Evolutionary conservation across 73 alveolate species (phyloP).

Genomic region (Paramecium sexaurelia): DNA sequence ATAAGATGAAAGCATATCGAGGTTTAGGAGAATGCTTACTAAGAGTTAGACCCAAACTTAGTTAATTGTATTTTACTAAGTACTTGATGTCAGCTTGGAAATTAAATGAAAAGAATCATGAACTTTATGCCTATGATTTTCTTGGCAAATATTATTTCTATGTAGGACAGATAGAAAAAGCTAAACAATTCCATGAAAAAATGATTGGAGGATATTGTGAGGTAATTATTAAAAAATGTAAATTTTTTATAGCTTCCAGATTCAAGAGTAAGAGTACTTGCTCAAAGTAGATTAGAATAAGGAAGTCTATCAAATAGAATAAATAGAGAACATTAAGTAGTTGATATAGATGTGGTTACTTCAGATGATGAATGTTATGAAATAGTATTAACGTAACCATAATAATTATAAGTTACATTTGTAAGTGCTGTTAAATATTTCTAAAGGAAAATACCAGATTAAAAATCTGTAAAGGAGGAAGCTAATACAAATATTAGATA

Average conservation of each 20-base stretch:
- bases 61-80: not conserved
- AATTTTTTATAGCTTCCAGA: not conserved
- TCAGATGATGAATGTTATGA: constrained; percentile 53
- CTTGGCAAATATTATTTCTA: constrained; percentile 9
- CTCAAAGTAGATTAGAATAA: not conserved
- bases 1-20: constrained; percentile 10
- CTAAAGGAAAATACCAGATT: not conserved
- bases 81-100: constrained; percentile 35
- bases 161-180: not conserved
- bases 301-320: not conserved
- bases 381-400: not conserved
- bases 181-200: not conserved
- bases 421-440: not conserved
- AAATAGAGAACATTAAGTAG: not conserved
- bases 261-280: not conserved
- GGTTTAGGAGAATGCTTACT: not conserved
- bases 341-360: not conserved
- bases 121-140: not conserved
- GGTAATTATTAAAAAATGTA: not conserved
- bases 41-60: not conserved
- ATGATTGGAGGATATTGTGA: constrained; percentile 22
- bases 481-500: not conserved
- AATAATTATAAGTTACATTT: not conserved
- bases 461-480: not conserved
- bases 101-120: not conserved